Conservation (phyloP, 495 filamentous ascomycete genomes). For the Penicillium daleae region DNA sequence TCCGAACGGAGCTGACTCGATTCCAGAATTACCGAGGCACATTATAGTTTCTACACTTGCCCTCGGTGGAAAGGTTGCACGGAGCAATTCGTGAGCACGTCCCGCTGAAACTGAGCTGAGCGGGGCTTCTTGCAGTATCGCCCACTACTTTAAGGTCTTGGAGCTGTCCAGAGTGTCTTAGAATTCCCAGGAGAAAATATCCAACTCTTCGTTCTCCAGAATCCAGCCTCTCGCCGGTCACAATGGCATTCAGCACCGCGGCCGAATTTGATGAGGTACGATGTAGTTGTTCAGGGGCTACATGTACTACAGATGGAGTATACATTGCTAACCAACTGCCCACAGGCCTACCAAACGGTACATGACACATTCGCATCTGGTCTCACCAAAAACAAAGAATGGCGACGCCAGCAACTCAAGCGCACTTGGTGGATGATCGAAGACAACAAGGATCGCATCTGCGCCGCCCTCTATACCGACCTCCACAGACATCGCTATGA, state of each 20-base stretch:
- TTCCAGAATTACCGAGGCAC: background rate
- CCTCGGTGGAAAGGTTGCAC: background rate
- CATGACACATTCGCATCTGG: constrained; percentile 36
- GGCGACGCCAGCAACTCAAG: constrained; percentile 53
- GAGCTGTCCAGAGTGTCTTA: background rate
- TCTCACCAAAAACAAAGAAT: constrained; percentile 41
- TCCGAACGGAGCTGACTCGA: background rate
- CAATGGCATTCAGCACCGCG: constrained; percentile 24
- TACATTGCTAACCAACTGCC: background rate
- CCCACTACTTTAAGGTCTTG: background rate
- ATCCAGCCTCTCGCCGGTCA: background rate
- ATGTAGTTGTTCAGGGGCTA: background rate
- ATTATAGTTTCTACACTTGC: constrained; percentile 2
- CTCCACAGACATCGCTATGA: constrained; percentile 72
- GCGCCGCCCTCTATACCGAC: constrained; percentile 70
- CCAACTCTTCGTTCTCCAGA: background rate
- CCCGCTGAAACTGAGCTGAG: no score
- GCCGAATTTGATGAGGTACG: constrained; percentile 27
- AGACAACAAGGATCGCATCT: constrained; percentile 67
- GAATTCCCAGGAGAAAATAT: background rate
- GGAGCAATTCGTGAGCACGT: background rate
- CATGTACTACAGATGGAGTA: background rate
- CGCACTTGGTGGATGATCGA: constrained; percentile 58
- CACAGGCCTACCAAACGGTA: constrained; percentile 32
- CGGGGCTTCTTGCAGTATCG: background rate